These are phyloP conservation scores for Populus deltoides DNA, from an alignment of 345 rosid genomes.

Conservation along the genomic window DNA sequence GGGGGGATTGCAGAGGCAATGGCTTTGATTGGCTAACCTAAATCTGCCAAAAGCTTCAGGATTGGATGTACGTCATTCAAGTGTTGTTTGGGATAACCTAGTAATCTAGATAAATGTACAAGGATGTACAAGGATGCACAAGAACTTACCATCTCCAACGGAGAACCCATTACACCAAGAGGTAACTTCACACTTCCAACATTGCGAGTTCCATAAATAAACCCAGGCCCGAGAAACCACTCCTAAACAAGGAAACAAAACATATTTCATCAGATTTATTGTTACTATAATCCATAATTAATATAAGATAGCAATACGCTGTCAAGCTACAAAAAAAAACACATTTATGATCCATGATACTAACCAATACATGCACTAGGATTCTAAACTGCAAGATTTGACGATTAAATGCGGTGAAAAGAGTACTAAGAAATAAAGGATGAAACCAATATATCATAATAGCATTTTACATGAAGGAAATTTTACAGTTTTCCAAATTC, in stretches of 20 bases:
- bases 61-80: neutral
- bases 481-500: neutral
- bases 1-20: neutral
- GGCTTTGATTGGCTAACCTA: neutral
- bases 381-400: neutral
- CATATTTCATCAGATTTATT: neutral
- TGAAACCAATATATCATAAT: neutral
- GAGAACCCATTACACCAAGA: constrained; percentile 77
- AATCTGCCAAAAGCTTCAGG: neutral
- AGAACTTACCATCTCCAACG: constrained; percentile 74
- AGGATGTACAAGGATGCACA: neutral
- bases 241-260: constrained; percentile 40
- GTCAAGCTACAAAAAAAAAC: too few species aligned
- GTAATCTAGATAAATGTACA: neutral
- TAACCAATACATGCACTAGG: neutral
- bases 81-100: neutral
- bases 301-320: too few species aligned
- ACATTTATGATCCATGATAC: too few species aligned
- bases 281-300: neutral
- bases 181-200: constrained; percentile 83
- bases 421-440: neutral
- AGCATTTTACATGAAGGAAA: neutral
- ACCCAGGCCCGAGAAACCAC: constrained; percentile 89
- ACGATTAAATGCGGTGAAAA: neutral
- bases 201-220: constrained; percentile 82